Base-by-base conservation (phyloP, 2,329 filamentous ascomycete genomes). In the Claviceps sp. region DNA sequence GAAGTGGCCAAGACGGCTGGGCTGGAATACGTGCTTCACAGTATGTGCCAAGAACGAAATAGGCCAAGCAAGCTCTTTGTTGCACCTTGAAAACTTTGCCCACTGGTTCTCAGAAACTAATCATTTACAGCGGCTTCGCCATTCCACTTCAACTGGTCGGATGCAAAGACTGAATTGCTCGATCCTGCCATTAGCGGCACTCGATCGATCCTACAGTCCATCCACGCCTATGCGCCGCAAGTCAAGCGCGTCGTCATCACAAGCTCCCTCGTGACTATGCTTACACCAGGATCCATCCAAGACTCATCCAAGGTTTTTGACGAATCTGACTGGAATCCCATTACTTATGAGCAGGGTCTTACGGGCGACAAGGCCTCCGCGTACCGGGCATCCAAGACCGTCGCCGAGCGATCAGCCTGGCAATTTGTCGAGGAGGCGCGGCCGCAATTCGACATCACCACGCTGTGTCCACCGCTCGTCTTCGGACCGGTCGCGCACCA, bases 161-260 rank as follows among this genome's bases (percentile, higher is more conserved):
- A 80, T 58, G 65, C 75, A 10, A 62, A 73, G 55, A 73, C 65
- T 50, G 78, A 81, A 53, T 70, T 83, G 34, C 65, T 82, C 52
- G 73, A 80, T 58, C 79, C 79, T 1, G 79, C 78, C 4, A 67
- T 81, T 46, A 68, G 74, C 51, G 80, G 77, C 56, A 80, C 77
- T 1, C 85, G 82, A 57, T 84, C 84, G 38, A 80, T 93, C 52
- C 81, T 87, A 39, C 77, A 83, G 57, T 82, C 86, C 17, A 74
- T 91, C 56, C 81, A 84, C 60, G 71, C 72, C 55, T 57, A 77
- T 63, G 62, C 76, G 1, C 76, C 76, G 0, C 57, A 57, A 5
- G 85, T 94, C 50, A 87, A 83, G 69, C 77, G 83, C 54, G 84
- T 94, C 14, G 82, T 85, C 52, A 64, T 82, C 47, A 80, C 76